Conservation (phyloP, 345 rosid species). For the Mercurialis annua region DNA sequence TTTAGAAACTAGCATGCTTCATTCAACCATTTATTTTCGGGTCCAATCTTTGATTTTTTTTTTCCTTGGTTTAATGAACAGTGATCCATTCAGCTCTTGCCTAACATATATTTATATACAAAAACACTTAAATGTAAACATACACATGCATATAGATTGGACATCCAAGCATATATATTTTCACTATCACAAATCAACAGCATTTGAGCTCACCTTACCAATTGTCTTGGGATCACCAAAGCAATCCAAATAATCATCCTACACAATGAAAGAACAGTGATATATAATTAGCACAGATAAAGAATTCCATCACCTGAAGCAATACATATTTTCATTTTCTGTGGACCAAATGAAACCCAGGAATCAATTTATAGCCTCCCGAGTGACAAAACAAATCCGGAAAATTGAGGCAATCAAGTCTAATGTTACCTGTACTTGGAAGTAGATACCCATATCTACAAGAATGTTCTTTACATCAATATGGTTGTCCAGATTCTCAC, state of each 20-base stretch:
- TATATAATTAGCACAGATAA: neutral
- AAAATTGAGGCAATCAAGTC: neutral
- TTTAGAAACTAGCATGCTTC: too few relatives aligned
- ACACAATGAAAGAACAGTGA: neutral
- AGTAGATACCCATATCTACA: conserved; percentile 44
- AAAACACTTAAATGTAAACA: too few relatives aligned
- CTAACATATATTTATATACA: too few relatives aligned
- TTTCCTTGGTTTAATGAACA: too few relatives aligned
- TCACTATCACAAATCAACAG: neutral
- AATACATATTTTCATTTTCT: neutral
- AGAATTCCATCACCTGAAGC: neutral
- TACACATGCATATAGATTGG: neutral
- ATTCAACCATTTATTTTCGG: too few relatives aligned
- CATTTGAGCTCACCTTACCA: conserved; percentile 36
- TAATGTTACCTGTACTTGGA: conserved; percentile 42
- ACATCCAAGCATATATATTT: neutral
- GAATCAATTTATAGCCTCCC: neutral
- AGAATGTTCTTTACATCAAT: conserved; percentile 33
- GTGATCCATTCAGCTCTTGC: too few relatives aligned
- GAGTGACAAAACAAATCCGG: neutral
- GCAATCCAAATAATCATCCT: conserved; percentile 52
- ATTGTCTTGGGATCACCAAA: conserved; percentile 39
- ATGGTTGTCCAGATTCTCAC: conserved; percentile 40
- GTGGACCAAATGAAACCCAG: neutral
- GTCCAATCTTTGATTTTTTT: too few relatives aligned